Base-by-base conservation (phyloP, 495 filamentous ascomycete genomes). In the Penicillium antarcticum region DNA sequence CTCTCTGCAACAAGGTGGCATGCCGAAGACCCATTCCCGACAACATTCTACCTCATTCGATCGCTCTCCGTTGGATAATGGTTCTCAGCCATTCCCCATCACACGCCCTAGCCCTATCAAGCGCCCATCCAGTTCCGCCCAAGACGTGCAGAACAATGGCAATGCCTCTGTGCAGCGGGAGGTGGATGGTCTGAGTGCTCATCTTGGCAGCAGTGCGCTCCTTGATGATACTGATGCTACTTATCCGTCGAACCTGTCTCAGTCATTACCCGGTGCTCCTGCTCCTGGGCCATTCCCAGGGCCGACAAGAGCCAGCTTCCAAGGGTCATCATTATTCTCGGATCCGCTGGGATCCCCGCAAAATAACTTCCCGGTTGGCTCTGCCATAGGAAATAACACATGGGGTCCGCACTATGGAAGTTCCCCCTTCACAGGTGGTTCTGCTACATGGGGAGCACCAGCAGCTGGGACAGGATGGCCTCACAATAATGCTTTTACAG, bases 171-270 rank as follows among this genome's bases (percentile, higher is more conserved):
- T 58, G 4, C 73, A 68, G 45, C 56, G 57, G 12, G 80, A 87
- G 47, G 60, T 88, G 32, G 90, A 96, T 47, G 83, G 91, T 45
- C 72, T 95, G 39, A 88, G 82, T 48, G 79, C 84, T 42, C 89
- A 92, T 63, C 79, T 98, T n/a, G 95, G 94, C 9, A 96, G 92
- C 69, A 91, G 87, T 65, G 92, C 92, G 8, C 74, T 98, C n/a
- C 75, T 97, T 33, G 92, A 95, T 58, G 91, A 95, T 62, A 80
- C 75, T 14, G 83, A 90, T 51, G 79, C 77, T 42, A 69, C 77
- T 19, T 66, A 76, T 42, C 56, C 74, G 14, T 68, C 72, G 10
- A 69, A 70, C 32, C 60, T 66, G 42, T 72, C 62, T 45, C 69
- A 65, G 60, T 74, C 74, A 18, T 61, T 75, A 21, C 71, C 73